Base-by-base conservation (phyloP, 1,284 basidiomycete genomes). In the Phaffia rhodozyma region DNA sequence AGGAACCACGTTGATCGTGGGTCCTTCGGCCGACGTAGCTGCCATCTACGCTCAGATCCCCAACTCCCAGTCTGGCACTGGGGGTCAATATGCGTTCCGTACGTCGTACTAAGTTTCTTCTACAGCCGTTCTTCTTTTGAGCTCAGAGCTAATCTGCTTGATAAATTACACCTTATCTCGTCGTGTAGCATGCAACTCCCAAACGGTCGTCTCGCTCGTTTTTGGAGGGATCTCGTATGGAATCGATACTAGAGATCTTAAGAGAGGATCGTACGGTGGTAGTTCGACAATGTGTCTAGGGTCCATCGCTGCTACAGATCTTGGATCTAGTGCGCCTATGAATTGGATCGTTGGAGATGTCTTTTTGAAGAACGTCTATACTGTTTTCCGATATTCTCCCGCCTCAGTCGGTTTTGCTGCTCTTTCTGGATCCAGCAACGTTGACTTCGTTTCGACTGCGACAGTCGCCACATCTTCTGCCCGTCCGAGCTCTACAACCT, bases 291-390 rank as follows among this genome's bases (percentile, higher is more conserved):
- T 38, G 55, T 63, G 62, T 38, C 43, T 63, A 18, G 51, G 56
- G 18, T 51, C 62, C 25, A 63, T 63, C 29, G 38, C 62, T 4
- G 62, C 55, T 7, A 16, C 20, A 20, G 62, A 63, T 50, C 56
- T 63, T 18, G 62, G 62, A 20, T 9, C 11, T 11, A 43, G 38
- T 7, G 50, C 56, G 21, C 62, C 62, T 13, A 63, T 63, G 62
- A 51, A 53, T 25, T 63, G 62, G 62, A 63, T 63, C n/a, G 25
- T 63, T 16, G 62, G 62, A 55, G 62, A 56, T 25, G 52, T 58
- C 5, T 63, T 54, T 18, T 30, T 54, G 5, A 63, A 63, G n/a
- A 63, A 63, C 51, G 62, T 60, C 21, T 56, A 23, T 21, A 23
- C 61, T 11, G 54, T 62, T 27, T 62, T 62, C 55, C 61, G 61